Evolutionary conservation across 2,329 filamentous ascomycete species (phyloP).

Genomic region (Gnomoniopsis sp.): DNA sequence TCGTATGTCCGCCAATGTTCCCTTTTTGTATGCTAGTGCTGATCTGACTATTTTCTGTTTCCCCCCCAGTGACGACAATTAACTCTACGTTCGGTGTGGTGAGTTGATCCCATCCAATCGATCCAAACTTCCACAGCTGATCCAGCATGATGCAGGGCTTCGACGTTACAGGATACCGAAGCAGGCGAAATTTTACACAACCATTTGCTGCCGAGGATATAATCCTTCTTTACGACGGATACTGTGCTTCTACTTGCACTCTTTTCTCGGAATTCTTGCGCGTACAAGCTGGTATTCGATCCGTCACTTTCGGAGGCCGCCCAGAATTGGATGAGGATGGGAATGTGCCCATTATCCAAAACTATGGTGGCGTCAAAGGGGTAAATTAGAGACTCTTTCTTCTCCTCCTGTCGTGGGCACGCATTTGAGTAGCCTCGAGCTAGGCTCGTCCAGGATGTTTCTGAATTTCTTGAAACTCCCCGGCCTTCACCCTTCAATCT

Average conservation of each 20-base stretch:
- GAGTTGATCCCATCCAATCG: neutral
- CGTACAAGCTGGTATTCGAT: constrained; percentile 47
- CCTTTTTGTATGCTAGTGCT: neutral
- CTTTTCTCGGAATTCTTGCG: constrained; percentile 52
- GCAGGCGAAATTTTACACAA: constrained; percentile 39
- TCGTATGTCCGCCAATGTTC: neutral
- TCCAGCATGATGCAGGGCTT: neutral
- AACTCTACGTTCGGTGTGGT: constrained; percentile 27
- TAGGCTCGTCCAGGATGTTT: no score
- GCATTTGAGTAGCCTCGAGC: neutral
- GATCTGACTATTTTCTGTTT: neutral
- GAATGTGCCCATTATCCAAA: constrained; percentile 37
- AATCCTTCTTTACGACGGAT: constrained; percentile 53
- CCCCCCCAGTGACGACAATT: constrained; percentile 29
- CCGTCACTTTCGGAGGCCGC: constrained; percentile 47
- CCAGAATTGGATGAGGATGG: constrained; percentile 21
- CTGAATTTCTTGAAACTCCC: neutral
- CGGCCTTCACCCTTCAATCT: neutral
- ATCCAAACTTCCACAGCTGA: neutral
- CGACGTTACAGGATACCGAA: constrained; percentile 42
- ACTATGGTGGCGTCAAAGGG: constrained; percentile 51
- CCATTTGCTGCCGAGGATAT: constrained; percentile 55
- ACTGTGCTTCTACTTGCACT: constrained; percentile 55
- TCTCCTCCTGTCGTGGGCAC: neutral
- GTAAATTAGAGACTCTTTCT: constrained; percentile 8